These are phyloP conservation scores for Suhomyces chickasaworum DNA, from an alignment of 1,139 yeast genomes.

Conservation along the genomic window DNA sequence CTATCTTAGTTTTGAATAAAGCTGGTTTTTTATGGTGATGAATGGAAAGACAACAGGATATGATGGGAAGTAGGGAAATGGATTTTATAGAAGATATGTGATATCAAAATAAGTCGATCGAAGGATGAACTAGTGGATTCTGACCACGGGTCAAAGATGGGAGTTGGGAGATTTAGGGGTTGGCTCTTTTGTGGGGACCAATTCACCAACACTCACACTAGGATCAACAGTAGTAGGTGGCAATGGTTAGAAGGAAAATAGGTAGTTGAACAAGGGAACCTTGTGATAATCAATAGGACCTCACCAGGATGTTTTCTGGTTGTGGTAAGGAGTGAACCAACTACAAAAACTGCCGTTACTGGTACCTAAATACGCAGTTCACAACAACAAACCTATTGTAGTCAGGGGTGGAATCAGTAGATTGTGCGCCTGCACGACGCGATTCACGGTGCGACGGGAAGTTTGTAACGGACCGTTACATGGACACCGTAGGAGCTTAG, in stretches of 20 bases:
- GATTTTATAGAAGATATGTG: no score
- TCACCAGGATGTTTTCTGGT: background rate
- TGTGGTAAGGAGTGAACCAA: slow-evolving; percentile 1
- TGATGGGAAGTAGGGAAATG: no score
- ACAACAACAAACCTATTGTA: slow-evolving; percentile 7
- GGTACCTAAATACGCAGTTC: slow-evolving; percentile 7
- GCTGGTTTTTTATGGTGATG: no score
- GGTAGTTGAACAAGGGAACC: background rate
- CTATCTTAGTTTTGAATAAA: no score
- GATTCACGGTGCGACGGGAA: slow-evolving; percentile 2
- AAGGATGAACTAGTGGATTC: no score
- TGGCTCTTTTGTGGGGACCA: background rate
- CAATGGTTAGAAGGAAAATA: background rate
- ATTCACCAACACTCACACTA: background rate
- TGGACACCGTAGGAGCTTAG: background rate
- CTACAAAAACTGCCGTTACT: slow-evolving; percentile 2
- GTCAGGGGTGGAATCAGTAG: slow-evolving; percentile 7
- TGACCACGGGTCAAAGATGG: background rate
- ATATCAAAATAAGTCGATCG: no score
- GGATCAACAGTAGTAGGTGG: background rate
- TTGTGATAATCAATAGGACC: background rate
- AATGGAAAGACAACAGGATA: no score
- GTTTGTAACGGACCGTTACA: slow-evolving; percentile 1
- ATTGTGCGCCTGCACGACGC: slow-evolving; percentile 6
- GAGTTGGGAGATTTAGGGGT: background rate